Evolutionary conservation across 805 yeast species (phyloP).

Genomic region (Sugiyamaella americana): DNA sequence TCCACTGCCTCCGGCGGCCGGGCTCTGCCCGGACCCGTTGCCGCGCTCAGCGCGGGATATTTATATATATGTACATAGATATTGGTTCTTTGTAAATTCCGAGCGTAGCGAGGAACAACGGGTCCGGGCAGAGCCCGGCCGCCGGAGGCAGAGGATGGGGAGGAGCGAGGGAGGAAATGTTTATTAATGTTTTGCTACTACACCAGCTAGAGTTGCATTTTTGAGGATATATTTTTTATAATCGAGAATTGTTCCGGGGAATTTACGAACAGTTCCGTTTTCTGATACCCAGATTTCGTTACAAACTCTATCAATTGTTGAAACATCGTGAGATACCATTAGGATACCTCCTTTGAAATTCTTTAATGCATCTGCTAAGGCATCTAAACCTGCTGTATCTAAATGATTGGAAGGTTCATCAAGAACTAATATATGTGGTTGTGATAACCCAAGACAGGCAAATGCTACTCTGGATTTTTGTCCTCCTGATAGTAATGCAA

Average conservation of each 20-base stretch:
- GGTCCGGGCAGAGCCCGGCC: background rate
- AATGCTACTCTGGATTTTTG: conserved; percentile 99
- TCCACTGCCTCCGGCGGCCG: too few relatives aligned
- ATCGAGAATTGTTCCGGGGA: conserved; percentile 76
- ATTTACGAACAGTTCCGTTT: conserved; percentile 68
- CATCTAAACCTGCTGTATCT: conserved; percentile 99
- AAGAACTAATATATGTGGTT: conserved; percentile 98
- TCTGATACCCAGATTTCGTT: conserved; percentile 96
- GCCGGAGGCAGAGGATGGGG: background rate
- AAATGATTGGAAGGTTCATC: conserved; percentile 99
- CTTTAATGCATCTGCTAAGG: conserved; percentile 98
- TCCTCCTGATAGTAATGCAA: conserved; percentile 99
- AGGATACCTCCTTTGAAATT: conserved; percentile 99
- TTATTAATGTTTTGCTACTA: conserved; percentile 71
- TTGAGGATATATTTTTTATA: conserved; percentile 83
- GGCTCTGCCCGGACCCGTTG: too few relatives aligned
- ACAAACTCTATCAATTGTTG: conserved; percentile 82
- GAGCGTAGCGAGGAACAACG: background rate
- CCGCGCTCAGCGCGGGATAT: too few relatives aligned
- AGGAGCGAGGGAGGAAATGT: background rate
- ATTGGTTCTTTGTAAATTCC: background rate
- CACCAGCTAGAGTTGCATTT: conserved; percentile 78
- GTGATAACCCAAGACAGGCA: conserved; percentile 99
- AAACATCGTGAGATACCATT: conserved; percentile 98
- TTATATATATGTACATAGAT: conserved; percentile 10